These are phyloP conservation scores for Penicillium salamii DNA, from an alignment of 495 filamentous ascomycete species.

Conservation along the genomic window DNA sequence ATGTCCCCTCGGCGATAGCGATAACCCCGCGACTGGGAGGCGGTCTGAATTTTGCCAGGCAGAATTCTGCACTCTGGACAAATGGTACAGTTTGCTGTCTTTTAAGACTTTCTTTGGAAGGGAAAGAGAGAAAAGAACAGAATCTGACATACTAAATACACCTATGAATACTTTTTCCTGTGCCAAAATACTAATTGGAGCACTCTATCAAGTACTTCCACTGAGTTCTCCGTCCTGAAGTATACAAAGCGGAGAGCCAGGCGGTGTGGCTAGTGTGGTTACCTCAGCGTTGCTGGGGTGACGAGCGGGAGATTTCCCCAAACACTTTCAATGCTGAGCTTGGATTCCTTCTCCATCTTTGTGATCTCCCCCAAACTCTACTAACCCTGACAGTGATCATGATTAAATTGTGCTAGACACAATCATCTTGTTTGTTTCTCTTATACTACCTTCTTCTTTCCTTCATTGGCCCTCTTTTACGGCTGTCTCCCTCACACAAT, in stretches of 20 bases:
- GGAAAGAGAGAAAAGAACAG: too few species aligned
- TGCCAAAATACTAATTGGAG: too few species aligned
- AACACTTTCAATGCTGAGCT: conserved; percentile 37
- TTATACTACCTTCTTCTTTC: not conserved
- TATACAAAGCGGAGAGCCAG: not conserved
- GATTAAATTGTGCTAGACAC: conserved; percentile 3
- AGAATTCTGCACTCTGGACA: too few species aligned
- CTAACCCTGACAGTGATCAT: conserved; percentile 10
- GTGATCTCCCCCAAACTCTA: conserved; percentile 11
- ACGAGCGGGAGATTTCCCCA: conserved; percentile 20
- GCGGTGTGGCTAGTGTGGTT: not conserved
- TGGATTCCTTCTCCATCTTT: conserved; percentile 14
- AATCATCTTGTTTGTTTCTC: not conserved
- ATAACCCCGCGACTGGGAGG: conserved; percentile 40
- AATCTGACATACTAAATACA: too few species aligned
- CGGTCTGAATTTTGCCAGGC: too few species aligned
- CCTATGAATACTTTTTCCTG: too few species aligned
- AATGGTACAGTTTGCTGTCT: not conserved
- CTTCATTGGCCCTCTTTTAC: not conserved
- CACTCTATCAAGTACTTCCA: too few species aligned
- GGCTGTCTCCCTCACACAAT: conserved; percentile 7
- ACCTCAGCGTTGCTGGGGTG: conserved; percentile 37
- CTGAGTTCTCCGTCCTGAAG: too few species aligned
- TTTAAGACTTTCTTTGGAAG: too few species aligned
- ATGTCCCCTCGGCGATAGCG: conserved; percentile 6